Base-by-base conservation (phyloP, 2,329 filamentous ascomycete genomes). In the Dactylellina sp. region DNA sequence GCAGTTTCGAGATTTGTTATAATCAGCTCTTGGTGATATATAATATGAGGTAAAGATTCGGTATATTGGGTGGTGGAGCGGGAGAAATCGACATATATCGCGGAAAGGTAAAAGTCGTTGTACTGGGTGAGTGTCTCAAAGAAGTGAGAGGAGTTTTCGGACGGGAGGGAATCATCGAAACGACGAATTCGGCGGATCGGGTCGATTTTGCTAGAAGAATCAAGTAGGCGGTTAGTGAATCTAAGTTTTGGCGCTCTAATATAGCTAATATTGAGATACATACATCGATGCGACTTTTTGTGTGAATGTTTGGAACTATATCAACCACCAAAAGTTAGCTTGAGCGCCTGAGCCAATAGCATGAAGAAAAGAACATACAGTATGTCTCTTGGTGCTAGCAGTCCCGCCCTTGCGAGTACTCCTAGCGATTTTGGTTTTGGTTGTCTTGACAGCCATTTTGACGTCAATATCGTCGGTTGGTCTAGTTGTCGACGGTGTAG, bases 11-110 rank as follows among this genome's bases (percentile, higher is more conserved):
- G 46, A 28, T 72, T 72, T 22, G 88, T 88, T 86, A 97, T 91
- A 77, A 99, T 95, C 80, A 88, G 88, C 77, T 91, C 87, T 82
- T 96, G 90, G 81, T 96, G 91, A 83, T 98, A 91, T 74, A 99
- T 84, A 76, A 99, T 91, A 81, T 97, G 92, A 20, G 93, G 89
- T 46, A 99, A 86, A 79, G 89, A 97, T 81, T 98, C 93, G 84
- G 89, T 94, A 61, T 96, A 85, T 62, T 91, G 89, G 77, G 87
- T 85, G 50, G 92, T 88, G 80, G 91, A 87, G 76, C 89, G 87
- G 77, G 89, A 86, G 82, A 99, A 98, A 44, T 85, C 84, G 53
- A 88, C 87, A 79, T 97, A 99, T 37, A 85, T 87, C 76, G 90
- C 89, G 14, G 94, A 93, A 75, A 97, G 85, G 82, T 98, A 98